Conservation (phyloP, 768 basidiomycete genomes). For the Pisolithus tinctorius region DNA sequence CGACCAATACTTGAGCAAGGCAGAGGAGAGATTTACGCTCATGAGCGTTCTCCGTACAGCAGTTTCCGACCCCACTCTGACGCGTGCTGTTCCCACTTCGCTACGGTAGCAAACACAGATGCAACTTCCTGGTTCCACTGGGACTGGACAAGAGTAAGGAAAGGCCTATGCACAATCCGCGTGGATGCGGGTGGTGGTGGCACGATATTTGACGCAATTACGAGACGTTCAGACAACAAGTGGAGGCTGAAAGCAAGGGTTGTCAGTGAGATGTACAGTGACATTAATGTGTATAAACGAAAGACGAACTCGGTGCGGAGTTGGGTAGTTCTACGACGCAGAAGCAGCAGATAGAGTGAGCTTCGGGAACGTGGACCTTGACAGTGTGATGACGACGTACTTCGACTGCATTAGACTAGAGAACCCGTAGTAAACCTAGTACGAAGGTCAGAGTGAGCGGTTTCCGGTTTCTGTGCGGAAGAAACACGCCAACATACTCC, state of each 20-base stretch:
- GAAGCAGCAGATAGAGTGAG: background rate
- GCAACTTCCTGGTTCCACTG: constrained; percentile 57
- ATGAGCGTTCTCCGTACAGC: constrained; percentile 34
- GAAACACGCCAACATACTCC: constrained; percentile 36
- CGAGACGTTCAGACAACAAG: constrained; percentile 42
- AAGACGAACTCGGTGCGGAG: constrained; percentile 48
- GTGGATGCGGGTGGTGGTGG: constrained; percentile 47
- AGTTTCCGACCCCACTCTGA: constrained; percentile 40
- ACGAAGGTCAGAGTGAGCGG: background rate
- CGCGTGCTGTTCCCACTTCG: constrained; percentile 40
- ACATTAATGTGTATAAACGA: background rate
- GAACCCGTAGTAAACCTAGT: constrained; percentile 64
- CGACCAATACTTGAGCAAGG: background rate
- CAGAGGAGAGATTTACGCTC: background rate
- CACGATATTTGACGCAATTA: constrained; percentile 39
- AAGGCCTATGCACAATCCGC: constrained; percentile 43
- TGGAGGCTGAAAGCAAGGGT: constrained; percentile 36
- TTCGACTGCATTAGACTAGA: constrained; percentile 56
- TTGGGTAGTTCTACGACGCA: constrained; percentile 41
- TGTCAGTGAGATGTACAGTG: background rate
- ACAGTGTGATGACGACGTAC: constrained; percentile 27
- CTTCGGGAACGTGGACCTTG: constrained; percentile 1
- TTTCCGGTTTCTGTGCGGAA: background rate
- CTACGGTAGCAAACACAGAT: constrained; percentile 35
- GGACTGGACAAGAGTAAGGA: constrained; percentile 42